Conservation (phyloP, 1,139 yeast species). For the Hyphopichia pseudoburtonii region DNA sequence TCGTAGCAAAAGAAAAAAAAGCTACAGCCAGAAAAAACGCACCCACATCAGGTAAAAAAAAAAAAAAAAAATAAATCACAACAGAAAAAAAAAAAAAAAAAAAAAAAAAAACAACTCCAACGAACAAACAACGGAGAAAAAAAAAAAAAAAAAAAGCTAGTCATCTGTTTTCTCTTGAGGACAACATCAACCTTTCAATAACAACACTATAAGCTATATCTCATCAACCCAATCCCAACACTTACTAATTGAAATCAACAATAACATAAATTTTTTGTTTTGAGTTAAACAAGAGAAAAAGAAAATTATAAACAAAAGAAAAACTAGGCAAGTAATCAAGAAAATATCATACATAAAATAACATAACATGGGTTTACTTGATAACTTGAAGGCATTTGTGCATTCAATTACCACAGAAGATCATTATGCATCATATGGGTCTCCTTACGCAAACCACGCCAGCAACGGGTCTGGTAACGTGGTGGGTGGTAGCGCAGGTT, state of each 20-base stretch:
- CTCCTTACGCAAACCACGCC: constrained; percentile 39
- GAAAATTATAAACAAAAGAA: not conserved
- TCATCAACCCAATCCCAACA: no score
- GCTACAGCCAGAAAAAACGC: not conserved
- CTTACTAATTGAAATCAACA: no score
- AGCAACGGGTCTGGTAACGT: constrained; percentile 17
- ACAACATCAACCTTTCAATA: no score
- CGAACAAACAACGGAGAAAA: no score
- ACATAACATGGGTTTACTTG: constrained; percentile 40
- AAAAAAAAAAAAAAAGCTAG: no score
- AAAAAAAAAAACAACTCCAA: not conserved
- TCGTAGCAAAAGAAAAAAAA: not conserved
- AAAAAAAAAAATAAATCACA: not conserved
- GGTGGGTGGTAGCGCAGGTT: constrained; percentile 18
- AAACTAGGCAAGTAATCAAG: not conserved
- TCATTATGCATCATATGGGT: constrained; percentile 60
- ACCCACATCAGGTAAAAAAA: not conserved
- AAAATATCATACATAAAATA: not conserved
- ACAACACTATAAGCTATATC: no score
- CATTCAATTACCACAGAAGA: constrained; percentile 66
- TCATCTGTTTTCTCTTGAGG: no score
- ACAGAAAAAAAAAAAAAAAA: not conserved
- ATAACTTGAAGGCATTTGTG: constrained; percentile 49
- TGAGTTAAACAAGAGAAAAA: no score
- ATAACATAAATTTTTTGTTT: no score